phyloP scores from a whole-genome alignment of 257 asterid genomes.

The Gentiana macrophylla region DNA sequence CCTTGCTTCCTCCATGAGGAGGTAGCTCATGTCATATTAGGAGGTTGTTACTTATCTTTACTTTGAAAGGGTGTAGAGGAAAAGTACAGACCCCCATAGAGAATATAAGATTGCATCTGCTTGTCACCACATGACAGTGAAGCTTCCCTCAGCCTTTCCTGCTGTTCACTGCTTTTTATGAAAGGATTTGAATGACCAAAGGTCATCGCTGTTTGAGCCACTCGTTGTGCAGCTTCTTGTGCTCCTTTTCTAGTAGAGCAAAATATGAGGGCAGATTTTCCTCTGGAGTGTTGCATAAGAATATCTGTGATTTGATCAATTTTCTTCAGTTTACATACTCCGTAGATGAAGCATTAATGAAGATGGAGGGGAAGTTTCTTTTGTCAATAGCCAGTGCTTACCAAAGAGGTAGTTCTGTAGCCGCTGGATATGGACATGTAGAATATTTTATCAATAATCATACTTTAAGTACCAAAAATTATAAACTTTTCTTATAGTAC shows the following conservation, averaged over 20 bases:
- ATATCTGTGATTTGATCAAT: conserved; percentile 47
- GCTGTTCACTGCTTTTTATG: conserved; percentile 83
- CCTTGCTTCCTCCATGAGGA: conserved; percentile 1
- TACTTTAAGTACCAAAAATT: not conserved
- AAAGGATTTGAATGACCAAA: conserved; percentile 90
- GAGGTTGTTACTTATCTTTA: not conserved
- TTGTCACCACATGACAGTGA: conserved; percentile 81
- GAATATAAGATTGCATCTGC: conserved; percentile 93
- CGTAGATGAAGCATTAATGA: not conserved
- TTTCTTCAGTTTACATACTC: conserved; percentile 9
- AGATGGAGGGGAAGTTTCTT: not conserved
- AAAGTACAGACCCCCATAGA: conserved; percentile 62
- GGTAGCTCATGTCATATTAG: not conserved
- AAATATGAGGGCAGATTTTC: conserved; percentile 90
- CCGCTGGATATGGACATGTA: conserved; percentile 50
- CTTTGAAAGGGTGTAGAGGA: conserved; percentile 2
- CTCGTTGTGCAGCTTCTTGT: conserved; percentile 94
- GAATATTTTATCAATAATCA: not conserved
- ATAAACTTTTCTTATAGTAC: not conserved
- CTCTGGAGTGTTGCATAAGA: conserved; percentile 85
- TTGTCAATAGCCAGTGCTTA: conserved; percentile 18
- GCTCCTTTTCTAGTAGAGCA: conserved; percentile 99
- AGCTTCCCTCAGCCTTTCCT: conserved; percentile 88
- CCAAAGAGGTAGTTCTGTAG: conserved; percentile 94
- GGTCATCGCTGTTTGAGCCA: conserved; percentile 75